phyloP scores from a whole-genome alignment of 2,329 filamentous ascomycete genomes.

The Alternaria sp. region DNA sequence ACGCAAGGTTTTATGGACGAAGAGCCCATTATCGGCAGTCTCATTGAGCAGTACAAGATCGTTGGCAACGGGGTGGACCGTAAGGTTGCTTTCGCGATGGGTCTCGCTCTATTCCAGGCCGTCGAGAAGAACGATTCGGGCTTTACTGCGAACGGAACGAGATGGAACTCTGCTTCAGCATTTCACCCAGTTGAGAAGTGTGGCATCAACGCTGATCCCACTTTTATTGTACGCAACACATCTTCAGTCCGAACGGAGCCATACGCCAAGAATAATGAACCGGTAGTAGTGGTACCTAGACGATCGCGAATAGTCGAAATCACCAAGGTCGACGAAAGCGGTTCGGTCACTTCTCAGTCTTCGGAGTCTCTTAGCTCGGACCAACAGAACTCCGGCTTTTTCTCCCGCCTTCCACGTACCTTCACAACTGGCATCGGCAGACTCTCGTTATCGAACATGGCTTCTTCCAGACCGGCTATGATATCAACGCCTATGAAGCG shows the following conservation, averaged over 20 bases:
- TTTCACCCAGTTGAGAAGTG: too few relatives aligned
- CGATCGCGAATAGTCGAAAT: background rate
- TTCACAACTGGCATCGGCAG: background rate
- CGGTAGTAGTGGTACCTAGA: background rate
- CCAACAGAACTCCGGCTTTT: background rate
- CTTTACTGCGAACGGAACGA: background rate
- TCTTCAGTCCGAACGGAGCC: background rate
- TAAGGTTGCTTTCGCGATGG: slow-evolving; percentile 71
- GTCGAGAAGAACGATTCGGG: slow-evolving; percentile 8
- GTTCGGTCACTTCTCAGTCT: background rate
- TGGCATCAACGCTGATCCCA: background rate
- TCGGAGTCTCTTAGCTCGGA: background rate
- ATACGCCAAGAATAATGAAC: background rate
- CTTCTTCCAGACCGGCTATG: background rate
- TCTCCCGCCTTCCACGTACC: background rate
- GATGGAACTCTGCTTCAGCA: background rate
- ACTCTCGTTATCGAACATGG: background rate
- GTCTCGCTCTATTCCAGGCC: slow-evolving; percentile 61
- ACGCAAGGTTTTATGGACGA: slow-evolving; percentile 75
- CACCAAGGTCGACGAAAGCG: background rate
- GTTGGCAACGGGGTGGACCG: slow-evolving; percentile 81
- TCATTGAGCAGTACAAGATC: slow-evolving; percentile 67
- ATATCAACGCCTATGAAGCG: background rate
- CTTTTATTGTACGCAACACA: background rate
- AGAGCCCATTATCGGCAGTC: slow-evolving; percentile 71